A percentile compares a stretch with the other conserved stretches of the same genome.
These are phyloP conservation scores for Withania somnifera DNA, from an alignment of 305 asterid genomes.

Conservation along the genomic window DNA sequence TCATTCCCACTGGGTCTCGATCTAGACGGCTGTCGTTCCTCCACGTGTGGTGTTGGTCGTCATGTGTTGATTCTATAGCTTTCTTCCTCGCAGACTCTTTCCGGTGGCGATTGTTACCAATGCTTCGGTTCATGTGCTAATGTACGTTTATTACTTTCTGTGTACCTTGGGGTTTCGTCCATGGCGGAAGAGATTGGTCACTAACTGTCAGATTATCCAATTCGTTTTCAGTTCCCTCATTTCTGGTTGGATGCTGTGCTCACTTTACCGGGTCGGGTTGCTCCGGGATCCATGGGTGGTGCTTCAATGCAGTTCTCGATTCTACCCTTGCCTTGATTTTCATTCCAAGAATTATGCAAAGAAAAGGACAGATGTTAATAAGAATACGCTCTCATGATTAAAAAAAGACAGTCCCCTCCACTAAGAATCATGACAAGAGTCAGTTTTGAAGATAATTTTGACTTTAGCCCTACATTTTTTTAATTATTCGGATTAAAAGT, in stretches of 20 bases:
- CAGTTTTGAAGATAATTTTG: background rate
- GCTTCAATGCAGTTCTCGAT: conserved; percentile 73
- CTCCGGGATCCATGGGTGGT: conserved; percentile 80
- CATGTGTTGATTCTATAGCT: conserved; percentile 78
- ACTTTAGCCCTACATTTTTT: background rate
- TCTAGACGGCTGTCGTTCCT: conserved; percentile 62
- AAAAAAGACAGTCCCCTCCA: background rate
- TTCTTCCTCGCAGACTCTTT: conserved; percentile 55
- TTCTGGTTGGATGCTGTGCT: conserved; percentile 61
- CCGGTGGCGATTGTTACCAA: conserved; percentile 89
- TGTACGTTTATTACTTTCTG: conserved; percentile 71
- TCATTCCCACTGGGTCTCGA: conserved; percentile 39
- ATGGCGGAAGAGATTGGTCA: conserved; percentile 76
- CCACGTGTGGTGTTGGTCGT: conserved; percentile 72
- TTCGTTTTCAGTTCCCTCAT: conserved; percentile 62
- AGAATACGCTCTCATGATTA: conserved; percentile 21
- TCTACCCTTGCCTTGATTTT: conserved; percentile 62
- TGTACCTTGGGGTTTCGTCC: conserved; percentile 58
- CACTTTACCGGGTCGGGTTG: conserved; percentile 73
- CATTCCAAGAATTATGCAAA: conserved; percentile 59
- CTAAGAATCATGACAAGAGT: background rate
- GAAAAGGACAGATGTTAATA: conserved; percentile 15
- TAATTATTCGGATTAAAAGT: no score
- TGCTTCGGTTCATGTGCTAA: conserved; percentile 76
- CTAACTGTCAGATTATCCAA: conserved; percentile 69